These are phyloP conservation scores for Gnetum montanum DNA, from an alignment of 75 land plant genomes.

Conservation along the genomic window DNA sequence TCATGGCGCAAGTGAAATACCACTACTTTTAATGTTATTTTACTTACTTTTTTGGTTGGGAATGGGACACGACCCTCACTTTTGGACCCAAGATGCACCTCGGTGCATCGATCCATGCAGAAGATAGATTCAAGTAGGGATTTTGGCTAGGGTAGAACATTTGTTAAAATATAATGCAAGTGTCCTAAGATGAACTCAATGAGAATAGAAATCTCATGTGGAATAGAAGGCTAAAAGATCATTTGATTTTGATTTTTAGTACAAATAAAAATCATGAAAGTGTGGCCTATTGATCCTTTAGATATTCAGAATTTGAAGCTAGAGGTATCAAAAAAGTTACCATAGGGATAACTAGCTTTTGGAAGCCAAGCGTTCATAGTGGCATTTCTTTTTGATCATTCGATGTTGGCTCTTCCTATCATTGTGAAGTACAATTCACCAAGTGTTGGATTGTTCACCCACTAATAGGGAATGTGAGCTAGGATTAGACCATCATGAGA, in stretches of 20 bases:
- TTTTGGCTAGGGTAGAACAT: conserved; percentile 9
- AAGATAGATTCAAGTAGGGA: conserved; percentile 4
- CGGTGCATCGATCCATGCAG: neutral
- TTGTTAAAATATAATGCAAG: neutral
- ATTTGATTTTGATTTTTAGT: neutral
- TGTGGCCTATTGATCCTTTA: neutral
- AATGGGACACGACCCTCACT: neutral
- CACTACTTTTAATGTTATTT: conserved; percentile 3
- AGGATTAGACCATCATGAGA: neutral
- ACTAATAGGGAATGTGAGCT: neutral
- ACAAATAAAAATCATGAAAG: neutral
- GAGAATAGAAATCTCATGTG: neutral
- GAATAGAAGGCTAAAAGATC: neutral
- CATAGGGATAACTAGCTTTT: neutral
- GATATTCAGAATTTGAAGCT: neutral
- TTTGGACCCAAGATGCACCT: neutral
- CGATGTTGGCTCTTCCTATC: conserved; percentile 29
- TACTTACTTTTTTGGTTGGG: neutral
- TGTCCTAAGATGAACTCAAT: neutral
- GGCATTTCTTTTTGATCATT: conserved; percentile 21
- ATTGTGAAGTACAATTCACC: conserved; percentile 21
- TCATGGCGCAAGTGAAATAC: conserved; percentile 8
- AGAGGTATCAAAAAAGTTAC: neutral
- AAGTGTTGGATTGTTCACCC: neutral
- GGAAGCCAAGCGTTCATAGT: conserved; percentile 20